Conservation (phyloP, 2,329 filamentous ascomycete species). For the Clarireedia sp. region DNA sequence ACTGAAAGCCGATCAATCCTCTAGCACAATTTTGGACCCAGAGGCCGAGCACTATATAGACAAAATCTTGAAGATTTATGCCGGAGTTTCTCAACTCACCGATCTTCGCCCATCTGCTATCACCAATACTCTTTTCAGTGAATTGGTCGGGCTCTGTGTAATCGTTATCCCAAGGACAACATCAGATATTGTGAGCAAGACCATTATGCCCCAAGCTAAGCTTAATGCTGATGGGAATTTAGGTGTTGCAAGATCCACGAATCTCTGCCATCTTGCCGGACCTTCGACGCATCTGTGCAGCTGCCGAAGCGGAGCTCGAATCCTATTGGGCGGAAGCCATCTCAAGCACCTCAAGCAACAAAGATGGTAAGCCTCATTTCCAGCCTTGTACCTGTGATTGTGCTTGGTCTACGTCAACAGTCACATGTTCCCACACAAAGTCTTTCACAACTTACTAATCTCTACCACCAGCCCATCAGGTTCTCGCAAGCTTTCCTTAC, state of each 20-base stretch:
- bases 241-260: slow-evolving; percentile 31
- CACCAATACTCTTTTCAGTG: slow-evolving; percentile 31
- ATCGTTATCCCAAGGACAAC: neutral
- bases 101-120: slow-evolving; percentile 28
- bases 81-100: neutral
- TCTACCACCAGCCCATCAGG: slow-evolving; percentile 21
- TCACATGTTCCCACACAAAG: neutral
- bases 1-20: neutral
- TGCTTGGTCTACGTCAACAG: neutral
- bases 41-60: slow-evolving; percentile 4
- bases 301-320: slow-evolving; percentile 39
- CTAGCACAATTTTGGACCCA: neutral
- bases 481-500: slow-evolving; percentile 37
- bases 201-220: neutral
- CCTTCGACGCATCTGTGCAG: slow-evolving; percentile 36
- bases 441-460: slow-evolving; percentile 9
- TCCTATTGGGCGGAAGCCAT: slow-evolving; percentile 36
- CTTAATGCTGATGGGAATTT: neutral
- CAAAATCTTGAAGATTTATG: slow-evolving; percentile 7
- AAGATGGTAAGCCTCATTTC: slow-evolving; percentile 14
- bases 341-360: slow-evolving; percentile 5
- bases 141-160: slow-evolving; percentile 33
- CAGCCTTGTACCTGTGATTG: neutral
- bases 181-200: neutral
- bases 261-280: slow-evolving; percentile 31